Evolutionary conservation across 345 rosid genomes (phyloP), one percentile per base, ranked within the genome.

Genomic region (Boechera retrofracta): DNA sequence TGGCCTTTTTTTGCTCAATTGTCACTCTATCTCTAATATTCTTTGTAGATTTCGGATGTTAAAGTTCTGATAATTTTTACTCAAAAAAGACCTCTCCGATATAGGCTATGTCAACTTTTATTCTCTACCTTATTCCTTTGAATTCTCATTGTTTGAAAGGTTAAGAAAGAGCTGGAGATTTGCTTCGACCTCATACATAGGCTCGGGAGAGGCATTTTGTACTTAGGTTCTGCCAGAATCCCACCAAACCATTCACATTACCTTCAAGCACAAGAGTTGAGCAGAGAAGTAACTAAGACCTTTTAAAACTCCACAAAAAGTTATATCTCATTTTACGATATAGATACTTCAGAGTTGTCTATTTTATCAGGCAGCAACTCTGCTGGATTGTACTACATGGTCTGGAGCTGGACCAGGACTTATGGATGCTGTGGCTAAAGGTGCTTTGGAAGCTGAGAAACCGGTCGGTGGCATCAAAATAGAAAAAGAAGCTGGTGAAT

Each of bases 321-420:
- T 32, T 21, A 42, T 63, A 71, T 55, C 4, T 54, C 18, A 5
- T 7, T 10, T 51, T 18, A 24, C 7, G 4, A 59, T 61, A 18
- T 58, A 29, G 64, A 21, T 57, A 72, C 29, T 15, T 35, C n/a
- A 18, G 42, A 8, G 41, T 31, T 47, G 72, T 67, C 42, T 28
- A 31, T 18, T 38, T 74, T 41, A 67, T 66, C 84, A 94, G 97
- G 80, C 89, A 71, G 98, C 97, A 55, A 83, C 53, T 63, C 92
- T 91, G 56, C 80, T 94, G 86, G 87, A 88, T 65, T 90, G 96
- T 76, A 88, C 98, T 10, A 87, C 97, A 7, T 94, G 98, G 98
- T 85, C 95, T 5, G 98, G 98, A 41, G 97, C 87, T 78, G 98
- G 98, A 84, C 91, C 96, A 31, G 94, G 98, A 59, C 94, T 94